Conservation (phyloP, 345 rosid species). For the Theobroma cacao region DNA sequence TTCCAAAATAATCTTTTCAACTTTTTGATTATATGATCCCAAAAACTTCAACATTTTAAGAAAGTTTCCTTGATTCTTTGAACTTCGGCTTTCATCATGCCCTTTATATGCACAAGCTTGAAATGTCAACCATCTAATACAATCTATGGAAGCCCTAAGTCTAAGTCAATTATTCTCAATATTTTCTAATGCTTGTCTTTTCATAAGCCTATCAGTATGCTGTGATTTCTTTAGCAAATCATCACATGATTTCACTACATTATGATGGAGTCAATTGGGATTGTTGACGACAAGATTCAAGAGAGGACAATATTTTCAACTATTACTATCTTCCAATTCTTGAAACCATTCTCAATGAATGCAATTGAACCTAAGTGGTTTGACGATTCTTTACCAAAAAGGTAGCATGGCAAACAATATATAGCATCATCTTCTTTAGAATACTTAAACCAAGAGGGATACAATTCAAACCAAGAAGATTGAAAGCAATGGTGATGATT, state of each 20-base stretch:
- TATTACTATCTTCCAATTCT: neutral
- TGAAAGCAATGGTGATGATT: too few species aligned
- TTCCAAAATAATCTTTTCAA: too few species aligned
- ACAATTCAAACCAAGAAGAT: too few species aligned
- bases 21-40: neutral
- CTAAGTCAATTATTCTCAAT: too few species aligned
- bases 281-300: neutral
- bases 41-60: too few species aligned
- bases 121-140: neutral
- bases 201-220: neutral
- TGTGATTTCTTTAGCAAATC: neutral
- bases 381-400: neutral
- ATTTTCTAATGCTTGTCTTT: neutral
- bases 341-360: neutral
- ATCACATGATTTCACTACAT: too few species aligned
- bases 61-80: too few species aligned
- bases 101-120: too few species aligned
- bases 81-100: too few species aligned
- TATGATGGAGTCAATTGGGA: too few species aligned
- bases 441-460: too few species aligned
- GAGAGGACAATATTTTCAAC: neutral
- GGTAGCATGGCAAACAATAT: neutral
- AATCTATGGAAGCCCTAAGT: neutral
- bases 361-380: neutral
- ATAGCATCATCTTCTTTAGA: neutral